phyloP scores from a whole-genome alignment of 768 basidiomycete genomes.

The Aureoboletus auriporus region DNA sequence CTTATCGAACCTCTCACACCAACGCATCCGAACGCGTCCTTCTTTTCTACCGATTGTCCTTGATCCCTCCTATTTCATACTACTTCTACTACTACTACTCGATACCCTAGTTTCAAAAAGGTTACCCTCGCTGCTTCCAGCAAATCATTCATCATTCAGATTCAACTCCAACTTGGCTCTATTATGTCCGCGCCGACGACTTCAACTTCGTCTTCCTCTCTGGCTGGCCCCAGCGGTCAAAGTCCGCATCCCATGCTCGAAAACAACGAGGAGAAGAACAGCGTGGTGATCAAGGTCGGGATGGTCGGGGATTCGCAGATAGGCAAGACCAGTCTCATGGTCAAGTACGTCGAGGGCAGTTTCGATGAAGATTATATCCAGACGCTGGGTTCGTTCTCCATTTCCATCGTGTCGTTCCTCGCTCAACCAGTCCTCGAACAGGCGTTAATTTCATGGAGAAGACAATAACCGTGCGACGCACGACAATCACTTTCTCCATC shows the following conservation, averaged over 20 bases:
- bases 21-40: conserved; percentile 35
- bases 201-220: conserved; percentile 40
- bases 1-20: conserved; percentile 33
- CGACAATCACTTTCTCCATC: conserved; percentile 98
- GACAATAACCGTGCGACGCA: conserved; percentile 96
- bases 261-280: conserved; percentile 75
- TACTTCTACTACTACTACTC: conserved; percentile 17
- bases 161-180: conserved; percentile 6
- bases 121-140: conserved; percentile 10
- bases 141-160: conserved; percentile 9
- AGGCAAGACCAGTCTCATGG: conserved; percentile 98
- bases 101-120: conserved; percentile 25
- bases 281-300: conserved; percentile 96
- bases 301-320: conserved; percentile 99
- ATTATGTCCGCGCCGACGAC: conserved; percentile 50
- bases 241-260: conserved; percentile 47
- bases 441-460: conserved; percentile 99
- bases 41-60: conserved; percentile 33
- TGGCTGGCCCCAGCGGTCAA: conserved; percentile 51
- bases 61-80: conserved; percentile 22
- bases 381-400: conserved; percentile 74
- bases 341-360: conserved; percentile 98
- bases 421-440: conserved; percentile 18
- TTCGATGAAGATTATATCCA: conserved; percentile 99
- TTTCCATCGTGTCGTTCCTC: not conserved